A percentile compares a stretch with the other conserved stretches of the same genome.
Conservation (phyloP, 306 rosid species). For the Dalbergia cultrata region DNA sequence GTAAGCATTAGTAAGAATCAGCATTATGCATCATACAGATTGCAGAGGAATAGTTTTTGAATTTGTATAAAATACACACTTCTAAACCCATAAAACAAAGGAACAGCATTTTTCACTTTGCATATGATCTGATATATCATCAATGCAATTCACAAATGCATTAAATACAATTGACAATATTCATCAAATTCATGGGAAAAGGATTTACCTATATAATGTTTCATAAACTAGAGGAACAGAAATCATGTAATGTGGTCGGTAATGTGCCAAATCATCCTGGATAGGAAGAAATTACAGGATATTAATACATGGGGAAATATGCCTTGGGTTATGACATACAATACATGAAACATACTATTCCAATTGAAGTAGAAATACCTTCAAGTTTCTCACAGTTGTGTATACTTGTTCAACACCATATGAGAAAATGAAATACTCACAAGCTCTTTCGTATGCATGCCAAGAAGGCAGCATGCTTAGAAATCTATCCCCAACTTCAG, state of each 20-base stretch:
- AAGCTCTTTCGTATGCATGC: conserved; percentile 97
- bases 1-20: neutral
- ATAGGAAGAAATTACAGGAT: conserved; percentile 35
- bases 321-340: conserved; percentile 30
- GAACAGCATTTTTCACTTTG: neutral
- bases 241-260: conserved; percentile 79
- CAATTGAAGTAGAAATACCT: conserved; percentile 62
- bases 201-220: conserved; percentile 83
- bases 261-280: conserved; percentile 76
- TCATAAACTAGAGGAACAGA: conserved; percentile 95
- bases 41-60: neutral
- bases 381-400: conserved; percentile 82
- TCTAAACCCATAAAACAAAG: neutral
- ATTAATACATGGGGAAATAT: conserved; percentile 12
- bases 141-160: conserved; percentile 31
- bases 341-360: conserved; percentile 28
- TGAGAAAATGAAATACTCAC: conserved; percentile 86
- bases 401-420: conserved; percentile 82
- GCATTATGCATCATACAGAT: neutral
- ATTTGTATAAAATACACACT: neutral
- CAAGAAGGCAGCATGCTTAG: conserved; percentile 96
- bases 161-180: conserved; percentile 36
- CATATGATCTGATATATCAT: neutral
- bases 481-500: conserved; percentile 83
- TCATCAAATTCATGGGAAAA: conserved; percentile 22